These are phyloP conservation scores for Nitzschia putrida DNA, from an alignment of 108 stramenopile genomes.

Conservation along the genomic window DNA sequence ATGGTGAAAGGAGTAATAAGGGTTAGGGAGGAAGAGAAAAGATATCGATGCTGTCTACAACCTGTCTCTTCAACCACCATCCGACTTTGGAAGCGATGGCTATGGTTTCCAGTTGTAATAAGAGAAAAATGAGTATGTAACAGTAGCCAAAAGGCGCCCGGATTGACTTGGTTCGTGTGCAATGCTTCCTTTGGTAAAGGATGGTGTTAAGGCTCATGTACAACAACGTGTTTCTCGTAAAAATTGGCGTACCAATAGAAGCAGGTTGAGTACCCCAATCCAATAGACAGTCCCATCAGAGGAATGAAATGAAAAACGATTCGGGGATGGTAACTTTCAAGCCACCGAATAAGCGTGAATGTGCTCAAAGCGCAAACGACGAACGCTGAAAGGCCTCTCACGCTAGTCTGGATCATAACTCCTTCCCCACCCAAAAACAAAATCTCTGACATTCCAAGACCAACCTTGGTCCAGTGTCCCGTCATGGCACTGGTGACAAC, in stretches of 20 bases:
- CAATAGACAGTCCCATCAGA: slow-evolving; percentile 15
- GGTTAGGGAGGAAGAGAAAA: too few species aligned
- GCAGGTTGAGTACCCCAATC: slow-evolving; percentile 4
- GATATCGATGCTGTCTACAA: too few species aligned
- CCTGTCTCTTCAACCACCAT: too few species aligned
- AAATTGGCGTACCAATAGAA: slow-evolving; percentile 20
- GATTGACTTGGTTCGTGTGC: too few species aligned
- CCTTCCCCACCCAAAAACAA: not conserved
- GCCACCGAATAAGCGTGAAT: not conserved
- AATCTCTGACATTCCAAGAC: slow-evolving; percentile 16
- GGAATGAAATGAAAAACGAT: not conserved
- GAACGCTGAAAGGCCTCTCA: not conserved
- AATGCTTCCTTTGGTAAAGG: too few species aligned
- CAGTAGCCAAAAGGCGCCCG: too few species aligned
- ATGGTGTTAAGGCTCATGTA: too few species aligned
- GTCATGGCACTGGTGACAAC: slow-evolving; percentile 37
- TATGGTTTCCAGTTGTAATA: too few species aligned
- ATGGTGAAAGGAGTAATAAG: too few species aligned
- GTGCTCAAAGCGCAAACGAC: slow-evolving; percentile 2
- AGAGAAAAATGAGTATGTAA: too few species aligned
- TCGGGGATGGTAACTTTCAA: not conserved
- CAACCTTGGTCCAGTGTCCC: slow-evolving; percentile 39
- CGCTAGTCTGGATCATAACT: not conserved
- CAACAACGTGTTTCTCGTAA: too few species aligned
- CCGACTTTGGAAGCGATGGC: too few species aligned